Conservation (phyloP, 306 rosid species). For the Pterocarpus macrocarpus region DNA sequence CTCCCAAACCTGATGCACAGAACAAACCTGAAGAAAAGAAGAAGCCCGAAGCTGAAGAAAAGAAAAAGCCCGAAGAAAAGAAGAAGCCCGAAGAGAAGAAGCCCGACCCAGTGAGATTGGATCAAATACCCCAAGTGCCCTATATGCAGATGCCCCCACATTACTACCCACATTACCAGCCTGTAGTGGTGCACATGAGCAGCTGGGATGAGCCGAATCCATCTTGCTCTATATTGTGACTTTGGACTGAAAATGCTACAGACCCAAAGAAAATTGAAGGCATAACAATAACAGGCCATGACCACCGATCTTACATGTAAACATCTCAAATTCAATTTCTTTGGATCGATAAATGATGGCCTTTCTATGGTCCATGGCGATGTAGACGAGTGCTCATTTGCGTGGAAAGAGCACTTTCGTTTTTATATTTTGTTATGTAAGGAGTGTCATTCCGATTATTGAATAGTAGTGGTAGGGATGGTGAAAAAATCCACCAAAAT, state of each 20-base stretch:
- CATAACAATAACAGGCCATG: not conserved
- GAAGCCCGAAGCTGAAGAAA: constrained; percentile 36
- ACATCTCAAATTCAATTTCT: not conserved
- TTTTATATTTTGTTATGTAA: no score
- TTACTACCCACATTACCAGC: constrained; percentile 39
- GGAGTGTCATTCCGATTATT: no score
- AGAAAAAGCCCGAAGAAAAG: constrained; percentile 23
- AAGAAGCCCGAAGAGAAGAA: constrained; percentile 37
- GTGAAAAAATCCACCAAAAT: no score
- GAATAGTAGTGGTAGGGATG: no score
- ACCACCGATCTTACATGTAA: no score
- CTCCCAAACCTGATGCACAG: constrained; percentile 48
- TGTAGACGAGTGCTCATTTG: no score
- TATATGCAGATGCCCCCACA: constrained; percentile 33
- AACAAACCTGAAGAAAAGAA: constrained; percentile 47
- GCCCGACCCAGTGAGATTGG: constrained; percentile 10
- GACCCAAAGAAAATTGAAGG: not conserved
- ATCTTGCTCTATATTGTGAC: constrained; percentile 57
- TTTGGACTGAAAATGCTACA: not conserved
- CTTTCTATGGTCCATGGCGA: not conserved
- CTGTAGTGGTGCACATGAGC: constrained; percentile 28
- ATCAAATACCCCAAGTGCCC: constrained; percentile 33
- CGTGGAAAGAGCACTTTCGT: no score
- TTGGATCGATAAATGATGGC: not conserved
- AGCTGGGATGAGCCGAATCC: constrained; percentile 58